Evolutionary conservation across 2,329 filamentous ascomycete species (phyloP).

Genomic region (Colletotrichum acutatum): DNA sequence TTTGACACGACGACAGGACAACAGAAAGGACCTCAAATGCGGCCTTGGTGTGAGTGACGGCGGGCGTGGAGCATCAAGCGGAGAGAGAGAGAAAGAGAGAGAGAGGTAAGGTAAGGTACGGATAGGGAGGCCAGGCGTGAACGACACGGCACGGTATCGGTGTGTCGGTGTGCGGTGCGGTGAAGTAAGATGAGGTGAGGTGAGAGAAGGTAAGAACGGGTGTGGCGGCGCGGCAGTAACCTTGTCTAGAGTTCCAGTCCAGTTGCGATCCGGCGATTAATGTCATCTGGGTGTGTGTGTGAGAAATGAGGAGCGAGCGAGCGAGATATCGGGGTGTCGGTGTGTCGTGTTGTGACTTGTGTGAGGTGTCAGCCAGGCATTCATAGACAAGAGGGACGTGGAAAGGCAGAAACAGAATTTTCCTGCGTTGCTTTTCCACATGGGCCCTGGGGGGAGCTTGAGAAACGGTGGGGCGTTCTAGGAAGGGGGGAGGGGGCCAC

Average conservation of each 20-base stretch:
- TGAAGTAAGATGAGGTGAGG: background rate
- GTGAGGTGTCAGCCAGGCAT: constrained; percentile 19
- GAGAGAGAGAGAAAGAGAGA: background rate
- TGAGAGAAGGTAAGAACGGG: background rate
- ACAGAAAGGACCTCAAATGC: constrained; percentile 13
- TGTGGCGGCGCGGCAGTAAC: background rate
- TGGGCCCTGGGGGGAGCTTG: background rate
- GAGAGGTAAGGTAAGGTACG: background rate
- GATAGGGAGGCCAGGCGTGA: background rate
- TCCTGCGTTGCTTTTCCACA: constrained; percentile 18
- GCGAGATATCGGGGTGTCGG: background rate
- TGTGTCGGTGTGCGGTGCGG: constrained; percentile 5
- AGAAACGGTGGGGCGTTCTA: constrained; percentile 1
- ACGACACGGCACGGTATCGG: background rate
- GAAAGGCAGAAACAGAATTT: constrained; percentile 25
- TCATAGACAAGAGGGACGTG: constrained; percentile 3
- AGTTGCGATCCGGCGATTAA: background rate
- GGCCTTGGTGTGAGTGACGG: constrained; percentile 14
- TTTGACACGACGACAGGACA: background rate
- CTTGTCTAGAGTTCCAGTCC: background rate
- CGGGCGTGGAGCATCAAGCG: constrained; percentile 33
- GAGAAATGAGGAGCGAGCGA: constrained; percentile 1
- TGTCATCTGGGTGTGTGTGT: background rate
- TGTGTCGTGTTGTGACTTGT: constrained; percentile 13
- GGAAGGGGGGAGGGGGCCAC: constrained; percentile 13